Conservation (phyloP, 2,329 filamentous ascomycete species). For the Aspergillus felis region DNA sequence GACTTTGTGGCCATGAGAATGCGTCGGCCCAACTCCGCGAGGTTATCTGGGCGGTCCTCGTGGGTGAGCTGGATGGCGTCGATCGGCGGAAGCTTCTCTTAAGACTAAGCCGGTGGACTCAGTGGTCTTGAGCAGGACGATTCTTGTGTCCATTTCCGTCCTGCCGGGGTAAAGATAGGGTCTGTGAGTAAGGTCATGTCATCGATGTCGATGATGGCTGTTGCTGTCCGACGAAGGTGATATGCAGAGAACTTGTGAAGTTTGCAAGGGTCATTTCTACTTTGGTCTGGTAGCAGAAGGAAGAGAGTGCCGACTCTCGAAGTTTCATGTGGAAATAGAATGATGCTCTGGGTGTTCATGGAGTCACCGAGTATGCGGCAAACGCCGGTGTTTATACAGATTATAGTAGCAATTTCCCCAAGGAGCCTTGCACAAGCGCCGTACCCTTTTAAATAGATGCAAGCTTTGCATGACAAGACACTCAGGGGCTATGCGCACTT, state of each 20-base stretch:
- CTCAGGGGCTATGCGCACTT: background rate
- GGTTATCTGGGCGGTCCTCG: slow-evolving; percentile 50
- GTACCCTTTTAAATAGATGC: background rate
- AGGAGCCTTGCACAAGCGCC: background rate
- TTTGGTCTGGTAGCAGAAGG: background rate
- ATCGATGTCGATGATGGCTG: slow-evolving; percentile 45
- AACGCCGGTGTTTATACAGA: background rate
- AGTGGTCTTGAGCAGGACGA: slow-evolving; percentile 25
- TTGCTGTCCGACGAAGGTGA: slow-evolving; percentile 50
- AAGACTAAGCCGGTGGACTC: slow-evolving; percentile 32
- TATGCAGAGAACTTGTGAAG: slow-evolving; percentile 23
- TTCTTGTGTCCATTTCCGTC: slow-evolving; percentile 31
- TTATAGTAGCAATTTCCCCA: background rate
- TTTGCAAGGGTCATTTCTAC: slow-evolving; percentile 1
- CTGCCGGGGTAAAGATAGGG: slow-evolving; percentile 44
- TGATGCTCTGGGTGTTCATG: background rate
- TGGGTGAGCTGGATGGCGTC: slow-evolving; percentile 50
- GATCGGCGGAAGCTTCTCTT: slow-evolving; percentile 40
- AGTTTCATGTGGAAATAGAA: background rate
- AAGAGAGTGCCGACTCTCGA: background rate
- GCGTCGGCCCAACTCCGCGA: slow-evolving; percentile 45
- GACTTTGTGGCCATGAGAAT: slow-evolving; percentile 46
- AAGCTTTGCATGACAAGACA: background rate
- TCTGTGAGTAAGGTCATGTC: slow-evolving; percentile 45
- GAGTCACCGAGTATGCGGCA: background rate